phyloP scores from a whole-genome alignment of 73 alveolate genomes.

The Symbiodinium natans region DNA sequence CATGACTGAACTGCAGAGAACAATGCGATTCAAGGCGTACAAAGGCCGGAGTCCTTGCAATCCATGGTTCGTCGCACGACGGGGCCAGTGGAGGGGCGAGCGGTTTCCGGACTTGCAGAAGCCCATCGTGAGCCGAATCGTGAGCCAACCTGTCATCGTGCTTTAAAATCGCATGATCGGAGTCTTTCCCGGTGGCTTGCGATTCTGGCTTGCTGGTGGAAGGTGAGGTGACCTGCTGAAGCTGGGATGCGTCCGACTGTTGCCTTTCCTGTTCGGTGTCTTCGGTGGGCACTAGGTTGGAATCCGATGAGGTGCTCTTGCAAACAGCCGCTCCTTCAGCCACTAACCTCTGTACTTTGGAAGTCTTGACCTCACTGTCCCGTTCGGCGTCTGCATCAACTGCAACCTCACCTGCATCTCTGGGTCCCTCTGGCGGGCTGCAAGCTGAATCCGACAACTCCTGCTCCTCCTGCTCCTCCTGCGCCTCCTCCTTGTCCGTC shows the following conservation, averaged over 20 bases:
- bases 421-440: neutral
- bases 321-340: too few species aligned
- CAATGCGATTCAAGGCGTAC: too few species aligned
- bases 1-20: neutral
- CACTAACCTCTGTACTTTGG: too few species aligned
- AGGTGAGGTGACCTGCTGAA: too few species aligned
- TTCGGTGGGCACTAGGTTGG: too few species aligned
- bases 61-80: neutral
- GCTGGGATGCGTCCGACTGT: too few species aligned
- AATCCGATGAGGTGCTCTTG: too few species aligned
- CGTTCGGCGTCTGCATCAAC: neutral
- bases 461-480: neutral
- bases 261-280: too few species aligned
- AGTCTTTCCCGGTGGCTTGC: neutral
- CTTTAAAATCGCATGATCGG: neutral
- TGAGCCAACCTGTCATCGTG: neutral
- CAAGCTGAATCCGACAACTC: neutral
- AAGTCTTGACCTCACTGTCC: too few species aligned
- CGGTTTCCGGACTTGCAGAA: neutral
- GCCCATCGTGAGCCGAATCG: neutral
- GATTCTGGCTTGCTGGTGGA: neutral
- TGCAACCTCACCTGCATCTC: neutral
- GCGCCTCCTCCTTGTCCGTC: neutral
- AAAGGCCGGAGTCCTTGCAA: neutral
- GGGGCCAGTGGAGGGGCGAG: neutral